Evolutionary conservation across 2,329 filamentous ascomycete genomes (phyloP), one percentile per base, ranked within the genome.

Genomic region (Sclerotiophoma versabilis): DNA sequence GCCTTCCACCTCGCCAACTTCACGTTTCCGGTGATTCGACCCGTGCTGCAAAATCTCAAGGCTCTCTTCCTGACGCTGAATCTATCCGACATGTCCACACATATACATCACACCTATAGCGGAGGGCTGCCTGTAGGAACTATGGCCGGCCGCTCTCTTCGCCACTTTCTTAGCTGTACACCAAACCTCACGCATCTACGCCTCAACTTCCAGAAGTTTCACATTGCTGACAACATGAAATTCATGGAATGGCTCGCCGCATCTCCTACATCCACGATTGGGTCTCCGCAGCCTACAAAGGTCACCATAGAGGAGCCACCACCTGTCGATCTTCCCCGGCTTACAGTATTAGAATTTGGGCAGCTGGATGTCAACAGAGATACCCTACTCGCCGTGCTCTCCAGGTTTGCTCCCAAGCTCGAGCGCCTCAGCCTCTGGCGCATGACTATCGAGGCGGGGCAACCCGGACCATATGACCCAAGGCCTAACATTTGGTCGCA

Each of bases 121-220:
- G 59, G 55, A 25, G 64, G 63, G 12, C 32, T 32, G 1, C 11
- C 34, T 15, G 19, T 43, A 15, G 49, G 51, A 10, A 37, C 41
- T 5, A 37, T 43, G 4, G 6, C 58, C 5, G 43, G 58, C 57
- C 63, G 63, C 30, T 66, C 68, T 29, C 60, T 58, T 52, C 69
- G 49, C 45, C 56, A 58, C 14, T 83, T 84, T 42, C 67, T 84
- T 5, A 63, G 65, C 1, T 68, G 68, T 23, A 66, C 76, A 1
- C 55, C 69, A 3, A 80, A 81, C 15, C 55, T 87, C 5, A 75
- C 76, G 25, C 80, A 84, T 60, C 73, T 87, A 5, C 79, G 84
- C 2, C 64, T 87, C 36, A 87, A 86, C 60, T 80, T 83, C 25
- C 54, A 59, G 20, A 64, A 60, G 34, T 44, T 47, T 4, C 15